phyloP scores from a whole-genome alignment of 345 rosid species.

The Eutrema heterophyllum region DNA sequence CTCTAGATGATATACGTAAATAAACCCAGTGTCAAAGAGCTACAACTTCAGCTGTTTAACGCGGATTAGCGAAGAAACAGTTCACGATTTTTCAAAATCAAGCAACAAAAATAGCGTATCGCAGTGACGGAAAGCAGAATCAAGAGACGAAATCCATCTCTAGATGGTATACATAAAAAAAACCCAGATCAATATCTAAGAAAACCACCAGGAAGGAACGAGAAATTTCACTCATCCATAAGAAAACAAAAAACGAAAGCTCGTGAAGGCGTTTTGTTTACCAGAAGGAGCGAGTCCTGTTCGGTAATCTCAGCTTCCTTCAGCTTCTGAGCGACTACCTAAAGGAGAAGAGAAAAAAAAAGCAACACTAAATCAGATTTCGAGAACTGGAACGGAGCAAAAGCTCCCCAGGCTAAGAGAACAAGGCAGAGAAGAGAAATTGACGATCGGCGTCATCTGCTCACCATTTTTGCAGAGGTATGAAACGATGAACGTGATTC shows the following conservation, averaged over 20 bases:
- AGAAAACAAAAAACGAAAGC: neutral
- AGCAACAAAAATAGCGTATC: neutral
- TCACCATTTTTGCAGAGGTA: constrained; percentile 45
- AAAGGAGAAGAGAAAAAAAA: neutral
- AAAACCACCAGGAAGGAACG: constrained; percentile 1
- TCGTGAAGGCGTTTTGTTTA: constrained; percentile 27
- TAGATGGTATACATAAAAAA: neutral
- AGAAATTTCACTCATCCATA: neutral
- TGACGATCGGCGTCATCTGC: constrained; percentile 18
- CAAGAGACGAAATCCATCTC: neutral
- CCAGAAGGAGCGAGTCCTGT: constrained; percentile 98
- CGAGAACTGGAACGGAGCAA: neutral
- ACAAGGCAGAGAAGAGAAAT: neutral
- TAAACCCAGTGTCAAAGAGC: neutral
- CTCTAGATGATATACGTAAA: too few relatives aligned
- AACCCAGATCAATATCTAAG: neutral
- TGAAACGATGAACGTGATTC: constrained; percentile 2
- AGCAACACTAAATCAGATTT: neutral
- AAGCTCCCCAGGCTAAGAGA: neutral
- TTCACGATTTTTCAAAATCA: neutral
- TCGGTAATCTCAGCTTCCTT: constrained; percentile 95
- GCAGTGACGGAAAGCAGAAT: neutral
- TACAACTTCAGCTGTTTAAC: neutral
- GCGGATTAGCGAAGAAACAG: neutral
- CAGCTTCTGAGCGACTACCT: constrained; percentile 81